phyloP scores from a whole-genome alignment of 2,329 filamentous ascomycete genomes.

The Gliomastix tumulicola region DNA sequence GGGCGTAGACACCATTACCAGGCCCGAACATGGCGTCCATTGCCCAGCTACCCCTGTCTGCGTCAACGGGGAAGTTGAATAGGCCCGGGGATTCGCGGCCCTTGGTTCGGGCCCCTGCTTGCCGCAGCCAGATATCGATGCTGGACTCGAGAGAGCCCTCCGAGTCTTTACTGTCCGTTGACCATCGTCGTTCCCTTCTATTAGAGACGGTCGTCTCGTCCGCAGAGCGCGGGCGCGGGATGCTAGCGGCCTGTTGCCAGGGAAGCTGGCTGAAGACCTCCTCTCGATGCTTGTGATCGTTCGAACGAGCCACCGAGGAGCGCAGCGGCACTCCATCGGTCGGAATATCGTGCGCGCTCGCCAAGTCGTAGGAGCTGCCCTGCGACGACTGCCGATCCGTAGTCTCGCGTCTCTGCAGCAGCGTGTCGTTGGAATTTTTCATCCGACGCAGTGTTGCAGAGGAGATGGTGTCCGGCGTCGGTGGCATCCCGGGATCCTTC shows the following conservation, averaged over 20 bases:
- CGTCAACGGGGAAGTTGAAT: slow-evolving; percentile 41
- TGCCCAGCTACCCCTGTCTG: slow-evolving; percentile 34
- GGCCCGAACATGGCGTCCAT: slow-evolving; percentile 38
- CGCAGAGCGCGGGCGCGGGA: slow-evolving; percentile 35
- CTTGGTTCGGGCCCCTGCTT: slow-evolving; percentile 26
- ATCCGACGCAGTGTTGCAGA: slow-evolving; percentile 45
- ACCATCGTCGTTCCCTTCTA: slow-evolving; percentile 32
- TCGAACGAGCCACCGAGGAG: not conserved
- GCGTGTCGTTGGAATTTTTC: slow-evolving; percentile 42
- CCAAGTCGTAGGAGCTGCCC: not conserved
- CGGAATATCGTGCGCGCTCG: not conserved
- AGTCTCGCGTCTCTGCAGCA: slow-evolving; percentile 11
- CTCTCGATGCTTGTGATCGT: too few species aligned
- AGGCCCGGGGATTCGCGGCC: slow-evolving; percentile 40
- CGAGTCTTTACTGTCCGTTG: slow-evolving; percentile 34
- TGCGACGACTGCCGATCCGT: not conserved
- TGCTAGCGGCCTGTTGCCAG: slow-evolving; percentile 3
- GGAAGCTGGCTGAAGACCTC: too few species aligned
- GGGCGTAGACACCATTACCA: slow-evolving; percentile 10
- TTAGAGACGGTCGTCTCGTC: slow-evolving; percentile 36
- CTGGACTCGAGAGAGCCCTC: slow-evolving; percentile 38
- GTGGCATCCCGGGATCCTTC: slow-evolving; percentile 40
- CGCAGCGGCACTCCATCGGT: not conserved
- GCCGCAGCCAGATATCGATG: slow-evolving; percentile 50
- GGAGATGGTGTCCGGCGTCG: slow-evolving; percentile 54